Percentiles rank a stretch among this genome's conserved stretches.
phyloP scores from a whole-genome alignment of 2,329 filamentous ascomycete species.

The Fusarium liriodendri region DNA sequence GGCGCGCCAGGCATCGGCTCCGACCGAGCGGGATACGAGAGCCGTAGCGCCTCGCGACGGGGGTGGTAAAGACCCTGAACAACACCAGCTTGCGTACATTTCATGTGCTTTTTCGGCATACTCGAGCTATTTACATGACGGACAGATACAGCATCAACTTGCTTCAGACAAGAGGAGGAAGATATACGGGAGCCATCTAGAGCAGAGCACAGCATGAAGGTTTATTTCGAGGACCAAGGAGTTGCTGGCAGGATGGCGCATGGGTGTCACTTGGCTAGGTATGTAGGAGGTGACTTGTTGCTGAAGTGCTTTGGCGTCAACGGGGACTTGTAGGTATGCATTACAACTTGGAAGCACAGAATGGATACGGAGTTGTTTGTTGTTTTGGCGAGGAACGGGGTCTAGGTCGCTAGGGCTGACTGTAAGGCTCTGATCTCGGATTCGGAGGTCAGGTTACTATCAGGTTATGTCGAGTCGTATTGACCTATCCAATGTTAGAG shows the following conservation, averaged over 20 bases:
- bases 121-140: constrained; percentile 12
- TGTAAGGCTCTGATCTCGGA: background rate
- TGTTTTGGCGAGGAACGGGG: background rate
- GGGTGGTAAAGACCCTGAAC: constrained; percentile 47
- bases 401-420: background rate
- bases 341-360: constrained; percentile 11
- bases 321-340: background rate
- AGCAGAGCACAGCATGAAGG: constrained; percentile 7
- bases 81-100: constrained; percentile 8
- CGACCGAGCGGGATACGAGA: constrained; percentile 55
- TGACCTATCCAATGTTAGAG: background rate
- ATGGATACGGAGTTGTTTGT: constrained; percentile 16
- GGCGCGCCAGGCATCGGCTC: constrained; percentile 46
- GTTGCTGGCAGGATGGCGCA: constrained; percentile 31
- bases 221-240: constrained; percentile 28
- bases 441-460: background rate
- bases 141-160: constrained; percentile 12
- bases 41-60: constrained; percentile 49
- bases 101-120: constrained; percentile 7
- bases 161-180: background rate
- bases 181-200: constrained; percentile 10
- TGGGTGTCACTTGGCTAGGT: constrained; percentile 16
- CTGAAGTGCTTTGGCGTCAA: constrained; percentile 17
- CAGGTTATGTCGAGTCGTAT: background rate
- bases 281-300: constrained; percentile 17